Conservation (phyloP, 495 filamentous ascomycete genomes). For the Alectoria sarmentosa region DNA sequence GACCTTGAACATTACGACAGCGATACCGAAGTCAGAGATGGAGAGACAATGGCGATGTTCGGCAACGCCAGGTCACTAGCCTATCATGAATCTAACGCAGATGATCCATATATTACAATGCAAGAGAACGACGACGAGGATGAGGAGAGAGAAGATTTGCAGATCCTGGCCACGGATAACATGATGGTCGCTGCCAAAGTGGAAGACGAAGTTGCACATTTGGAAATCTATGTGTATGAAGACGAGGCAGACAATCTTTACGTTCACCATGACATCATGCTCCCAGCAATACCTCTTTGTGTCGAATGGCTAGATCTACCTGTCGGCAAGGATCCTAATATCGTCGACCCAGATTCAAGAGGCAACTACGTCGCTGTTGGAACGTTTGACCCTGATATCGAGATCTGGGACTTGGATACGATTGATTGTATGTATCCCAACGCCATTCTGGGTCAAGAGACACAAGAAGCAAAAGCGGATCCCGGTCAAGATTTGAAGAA, state of each 20-base stretch:
- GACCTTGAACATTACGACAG: constrained; percentile 92
- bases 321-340: constrained; percentile 55
- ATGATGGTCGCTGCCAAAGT: constrained; percentile 84
- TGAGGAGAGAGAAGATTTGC: constrained; percentile 88
- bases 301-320: constrained; percentile 92
- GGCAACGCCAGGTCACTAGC: constrained; percentile 88
- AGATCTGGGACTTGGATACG: constrained; percentile 94
- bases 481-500: constrained; percentile 53
- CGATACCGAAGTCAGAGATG: constrained; percentile 60
- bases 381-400: constrained; percentile 97
- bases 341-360: constrained; percentile 35
- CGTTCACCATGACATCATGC: constrained; percentile 99
- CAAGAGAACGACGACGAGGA: constrained; percentile 64
- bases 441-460: constrained; percentile 85
- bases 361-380: constrained; percentile 93
- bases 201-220: constrained; percentile 93
- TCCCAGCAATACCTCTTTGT: constrained; percentile 91
- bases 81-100: constrained; percentile 86
- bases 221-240: constrained; percentile 97
- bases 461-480: constrained; percentile 38
- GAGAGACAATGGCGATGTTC: constrained; percentile 80
- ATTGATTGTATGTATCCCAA: constrained; percentile 97
- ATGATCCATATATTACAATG: constrained; percentile 94
- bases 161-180: constrained; percentile 89
- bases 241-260: constrained; percentile 91